Evolutionary conservation across 306 rosid genomes (phyloP).

Genomic region (Delonix regia): DNA sequence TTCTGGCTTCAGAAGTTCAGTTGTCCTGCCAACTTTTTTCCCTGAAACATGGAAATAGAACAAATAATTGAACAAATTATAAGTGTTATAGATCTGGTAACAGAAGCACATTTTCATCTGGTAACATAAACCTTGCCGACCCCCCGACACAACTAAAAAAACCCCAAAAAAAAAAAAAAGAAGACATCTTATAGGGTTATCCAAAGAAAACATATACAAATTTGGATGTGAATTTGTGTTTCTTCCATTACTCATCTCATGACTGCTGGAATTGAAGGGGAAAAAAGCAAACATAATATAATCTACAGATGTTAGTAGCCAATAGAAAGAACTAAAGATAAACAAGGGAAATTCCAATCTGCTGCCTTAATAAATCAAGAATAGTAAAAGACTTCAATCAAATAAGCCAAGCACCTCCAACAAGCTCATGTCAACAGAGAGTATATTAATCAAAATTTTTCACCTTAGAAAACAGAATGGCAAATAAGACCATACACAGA

Average conservation of each 20-base stretch:
- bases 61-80: not conserved
- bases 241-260: not conserved
- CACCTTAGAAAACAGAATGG: not conserved
- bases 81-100: not conserved
- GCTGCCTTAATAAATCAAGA: not conserved
- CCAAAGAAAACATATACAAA: not conserved
- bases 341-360: not conserved
- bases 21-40: conserved; percentile 63
- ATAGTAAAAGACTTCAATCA: not conserved
- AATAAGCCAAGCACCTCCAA: not conserved
- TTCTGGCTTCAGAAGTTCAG: conserved; percentile 69
- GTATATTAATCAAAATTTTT: not conserved
- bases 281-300: not conserved
- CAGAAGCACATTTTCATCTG: not conserved
- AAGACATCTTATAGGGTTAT: not conserved
- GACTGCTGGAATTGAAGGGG: not conserved
- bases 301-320: not conserved
- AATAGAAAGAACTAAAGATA: not conserved
- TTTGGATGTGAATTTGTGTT: not conserved
- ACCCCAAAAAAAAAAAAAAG: not conserved
- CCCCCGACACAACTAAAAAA: no score
- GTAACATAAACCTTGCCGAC: no score
- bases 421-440: not conserved
- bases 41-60: conserved; percentile 49
- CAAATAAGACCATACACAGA: not conserved